A percentile compares a stretch with the other conserved stretches of the same genome.
Conservation (phyloP, 805 yeast species). For the Teunomyces aglyptinius region DNA sequence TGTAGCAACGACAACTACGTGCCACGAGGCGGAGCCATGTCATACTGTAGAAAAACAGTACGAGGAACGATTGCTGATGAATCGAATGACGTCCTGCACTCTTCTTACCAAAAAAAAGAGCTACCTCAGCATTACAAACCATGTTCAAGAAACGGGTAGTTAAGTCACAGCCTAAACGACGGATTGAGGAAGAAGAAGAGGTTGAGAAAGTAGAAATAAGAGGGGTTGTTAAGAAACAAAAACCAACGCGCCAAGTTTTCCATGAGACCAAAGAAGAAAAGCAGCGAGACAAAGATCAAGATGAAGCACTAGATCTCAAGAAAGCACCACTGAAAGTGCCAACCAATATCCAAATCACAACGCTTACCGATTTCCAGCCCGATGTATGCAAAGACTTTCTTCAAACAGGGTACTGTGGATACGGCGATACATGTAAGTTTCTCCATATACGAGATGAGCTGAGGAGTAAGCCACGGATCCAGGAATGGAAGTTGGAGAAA, state of each 20-base stretch:
- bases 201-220: not conserved
- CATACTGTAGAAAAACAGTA: not conserved
- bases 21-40: not conserved
- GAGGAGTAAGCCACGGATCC: conserved; percentile 61
- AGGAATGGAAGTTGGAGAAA: conserved; percentile 64
- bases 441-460: conserved; percentile 87
- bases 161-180: conserved; percentile 3
- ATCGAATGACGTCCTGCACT: not conserved
- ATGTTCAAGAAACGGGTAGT: conserved; percentile 14
- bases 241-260: not conserved
- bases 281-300: not conserved
- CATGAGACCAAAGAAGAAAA: not conserved
- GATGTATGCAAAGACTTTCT: conserved; percentile 92
- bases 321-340: conserved; percentile 24
- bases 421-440: conserved; percentile 96
- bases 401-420: conserved; percentile 93
- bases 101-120: not conserved
- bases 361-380: conserved; percentile 81
- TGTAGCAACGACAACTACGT: conserved; percentile 1
- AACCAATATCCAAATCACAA: conserved; percentile 55
- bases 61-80: not conserved
- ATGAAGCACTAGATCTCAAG: conserved; percentile 1
- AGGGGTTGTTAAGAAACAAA: not conserved
- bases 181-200: not conserved
- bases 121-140: not conserved